These are phyloP conservation scores for Ormosia semicastrata DNA, from an alignment of 306 rosid species.

Conservation along the genomic window DNA sequence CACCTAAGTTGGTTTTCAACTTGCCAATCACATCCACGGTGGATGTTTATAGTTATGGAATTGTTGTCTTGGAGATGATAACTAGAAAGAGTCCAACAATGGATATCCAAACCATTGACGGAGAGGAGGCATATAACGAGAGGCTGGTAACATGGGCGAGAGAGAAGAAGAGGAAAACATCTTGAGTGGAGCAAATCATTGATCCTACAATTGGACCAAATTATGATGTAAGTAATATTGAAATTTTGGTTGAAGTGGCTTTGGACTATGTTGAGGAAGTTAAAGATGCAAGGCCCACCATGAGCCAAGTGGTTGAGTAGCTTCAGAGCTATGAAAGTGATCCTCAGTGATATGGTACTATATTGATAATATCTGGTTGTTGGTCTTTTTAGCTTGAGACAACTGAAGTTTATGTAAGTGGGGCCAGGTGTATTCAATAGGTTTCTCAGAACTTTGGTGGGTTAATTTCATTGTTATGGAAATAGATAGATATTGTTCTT, in stretches of 20 bases:
- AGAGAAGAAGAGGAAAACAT: conserved; percentile 9
- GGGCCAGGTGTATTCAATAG: too few relatives aligned
- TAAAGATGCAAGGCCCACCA: conserved; percentile 40
- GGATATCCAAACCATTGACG: background rate
- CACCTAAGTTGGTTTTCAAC: conserved; percentile 47
- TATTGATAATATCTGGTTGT: too few relatives aligned
- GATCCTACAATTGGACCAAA: conserved; percentile 30
- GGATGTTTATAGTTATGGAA: conserved; percentile 47
- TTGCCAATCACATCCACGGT: conserved; percentile 45
- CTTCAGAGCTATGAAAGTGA: conserved; percentile 13
- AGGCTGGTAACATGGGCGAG: conserved; percentile 37
- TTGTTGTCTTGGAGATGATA: conserved; percentile 28
- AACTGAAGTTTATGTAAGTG: too few relatives aligned
- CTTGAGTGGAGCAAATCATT: conserved; percentile 27
- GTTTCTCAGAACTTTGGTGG: too few relatives aligned
- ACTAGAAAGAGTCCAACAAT: conserved; percentile 25
- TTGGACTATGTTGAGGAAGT: conserved; percentile 46
- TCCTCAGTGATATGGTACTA: background rate
- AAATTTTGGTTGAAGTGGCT: conserved; percentile 31
- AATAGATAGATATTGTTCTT: too few relatives aligned
- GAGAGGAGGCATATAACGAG: conserved; percentile 16
- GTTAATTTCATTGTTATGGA: too few relatives aligned
- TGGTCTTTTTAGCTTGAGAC: too few relatives aligned
- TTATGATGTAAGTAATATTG: conserved; percentile 15
- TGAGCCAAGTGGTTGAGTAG: conserved; percentile 49